Evolutionary conservation across 139 green algal genomes (phyloP).

Genomic region (Closterium sp.): DNA sequence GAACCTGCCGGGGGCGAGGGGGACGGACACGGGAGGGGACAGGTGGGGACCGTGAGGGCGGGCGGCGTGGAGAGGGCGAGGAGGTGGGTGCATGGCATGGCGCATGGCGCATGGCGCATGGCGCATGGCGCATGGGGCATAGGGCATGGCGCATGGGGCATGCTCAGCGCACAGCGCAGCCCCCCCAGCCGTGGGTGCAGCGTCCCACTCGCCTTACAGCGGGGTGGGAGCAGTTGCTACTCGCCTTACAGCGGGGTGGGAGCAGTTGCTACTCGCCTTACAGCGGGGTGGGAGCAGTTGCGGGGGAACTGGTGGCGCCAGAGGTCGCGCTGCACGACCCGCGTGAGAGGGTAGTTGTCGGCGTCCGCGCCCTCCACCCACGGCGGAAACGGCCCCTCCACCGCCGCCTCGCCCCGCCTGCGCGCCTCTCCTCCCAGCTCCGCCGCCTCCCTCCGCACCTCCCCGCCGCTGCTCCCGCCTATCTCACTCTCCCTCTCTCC

Average conservation of each 20-base stretch:
- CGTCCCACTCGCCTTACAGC: too few relatives aligned
- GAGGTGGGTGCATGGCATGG: neutral
- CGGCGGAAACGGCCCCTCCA: neutral
- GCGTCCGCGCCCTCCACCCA: neutral
- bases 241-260: too few relatives aligned
- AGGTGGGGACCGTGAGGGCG: neutral
- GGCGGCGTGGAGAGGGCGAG: neutral
- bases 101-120: too few relatives aligned
- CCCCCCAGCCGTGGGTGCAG: too few relatives aligned
- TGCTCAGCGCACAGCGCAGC: too few relatives aligned
- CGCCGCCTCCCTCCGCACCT: neutral
- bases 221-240: too few relatives aligned
- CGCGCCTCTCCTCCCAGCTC: neutral
- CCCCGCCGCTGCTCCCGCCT: neutral
- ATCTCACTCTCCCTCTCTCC: neutral
- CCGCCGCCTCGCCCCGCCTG: too few relatives aligned
- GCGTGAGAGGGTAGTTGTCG: conserved; percentile 10
- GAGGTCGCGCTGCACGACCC: conserved; percentile 20
- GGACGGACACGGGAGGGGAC: neutral
- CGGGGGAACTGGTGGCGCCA: conserved; percentile 29
- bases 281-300: conserved; percentile 22
- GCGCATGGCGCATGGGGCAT: too few relatives aligned
- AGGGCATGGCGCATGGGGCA: too few relatives aligned
- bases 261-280: neutral
- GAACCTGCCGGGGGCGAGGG: neutral